Evolutionary conservation across 192 early-diverging fungal species (phyloP).

Genomic region (Podila epicladia): DNA sequence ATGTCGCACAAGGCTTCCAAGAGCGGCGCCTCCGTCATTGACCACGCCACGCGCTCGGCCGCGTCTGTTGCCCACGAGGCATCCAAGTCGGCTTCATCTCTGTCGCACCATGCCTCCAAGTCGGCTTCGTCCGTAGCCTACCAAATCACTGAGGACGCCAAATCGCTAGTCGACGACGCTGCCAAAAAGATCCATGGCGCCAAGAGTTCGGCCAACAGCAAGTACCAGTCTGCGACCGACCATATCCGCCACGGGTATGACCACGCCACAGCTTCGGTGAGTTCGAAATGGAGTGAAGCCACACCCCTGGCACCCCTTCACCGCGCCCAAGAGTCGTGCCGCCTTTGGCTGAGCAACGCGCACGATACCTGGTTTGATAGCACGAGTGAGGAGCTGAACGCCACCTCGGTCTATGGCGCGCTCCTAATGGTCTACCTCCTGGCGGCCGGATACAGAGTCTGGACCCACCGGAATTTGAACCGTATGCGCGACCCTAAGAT

Average conservation of each 20-base stretch:
- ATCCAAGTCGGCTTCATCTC: conserved; percentile 29
- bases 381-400: neutral
- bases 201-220: conserved; percentile 7
- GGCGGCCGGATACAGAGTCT: conserved; percentile 23
- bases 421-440: conserved; percentile 24
- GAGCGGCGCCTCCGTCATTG: conserved; percentile 6
- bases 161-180: conserved; percentile 17
- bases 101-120: conserved; percentile 7
- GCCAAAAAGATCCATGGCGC: neutral
- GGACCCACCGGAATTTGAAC: conserved; percentile 6
- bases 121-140: conserved; percentile 3
- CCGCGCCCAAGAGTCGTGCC: conserved; percentile 17
- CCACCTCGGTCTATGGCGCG: conserved; percentile 33
- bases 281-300: conserved; percentile 25
- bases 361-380: conserved; percentile 12
- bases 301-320: conserved; percentile 9
- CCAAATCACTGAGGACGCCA: conserved; percentile 31
- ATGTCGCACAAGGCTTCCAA: conserved; percentile 15
- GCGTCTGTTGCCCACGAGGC: conserved; percentile 12
- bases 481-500: conserved; percentile 19
- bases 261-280: conserved; percentile 26
- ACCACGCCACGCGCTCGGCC: conserved; percentile 21
- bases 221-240: conserved; percentile 29
- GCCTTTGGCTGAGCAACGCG: conserved; percentile 14
- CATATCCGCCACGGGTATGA: conserved; percentile 29